phyloP scores from a whole-genome alignment of 2,329 filamentous ascomycete species.

The Cladosporium austrohemisphaericum region DNA sequence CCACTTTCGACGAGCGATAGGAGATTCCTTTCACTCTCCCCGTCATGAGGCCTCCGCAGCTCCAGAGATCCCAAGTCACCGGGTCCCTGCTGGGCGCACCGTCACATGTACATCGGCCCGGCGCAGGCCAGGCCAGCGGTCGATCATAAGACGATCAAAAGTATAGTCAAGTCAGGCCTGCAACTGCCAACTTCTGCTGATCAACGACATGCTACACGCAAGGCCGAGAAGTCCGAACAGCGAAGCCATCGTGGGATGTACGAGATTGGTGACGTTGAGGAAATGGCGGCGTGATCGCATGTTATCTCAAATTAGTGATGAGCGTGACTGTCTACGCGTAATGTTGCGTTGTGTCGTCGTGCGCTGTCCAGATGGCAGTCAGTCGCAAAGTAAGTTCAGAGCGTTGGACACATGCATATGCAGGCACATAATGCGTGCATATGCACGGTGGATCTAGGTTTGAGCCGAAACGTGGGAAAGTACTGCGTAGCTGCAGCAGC shows the following conservation, averaged over 20 bases:
- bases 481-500: constrained; percentile 3
- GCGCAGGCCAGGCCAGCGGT: neutral
- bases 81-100: neutral
- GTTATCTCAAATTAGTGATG: too few relatives aligned
- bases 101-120: constrained; percentile 15
- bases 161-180: neutral
- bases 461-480: constrained; percentile 12
- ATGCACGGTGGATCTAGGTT: neutral
- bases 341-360: neutral
- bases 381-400: neutral
- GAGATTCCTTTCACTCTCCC: too few relatives aligned
- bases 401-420: neutral
- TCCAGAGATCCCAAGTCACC: constrained; percentile 10
- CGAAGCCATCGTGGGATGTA: too few relatives aligned
- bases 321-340: neutral
- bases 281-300: too few relatives aligned
- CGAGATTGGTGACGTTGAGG: too few relatives aligned
- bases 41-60: too few relatives aligned
- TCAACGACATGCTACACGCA: neutral
- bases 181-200: neutral
- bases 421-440: constrained; percentile 1
- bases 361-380: neutral
- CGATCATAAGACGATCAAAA: constrained; percentile 4
- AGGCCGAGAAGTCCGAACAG: too few relatives aligned
- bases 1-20: neutral